These are phyloP conservation scores for Thelonectria rubi DNA, from an alignment of 2,329 filamentous ascomycete species.

Conservation along the genomic window DNA sequence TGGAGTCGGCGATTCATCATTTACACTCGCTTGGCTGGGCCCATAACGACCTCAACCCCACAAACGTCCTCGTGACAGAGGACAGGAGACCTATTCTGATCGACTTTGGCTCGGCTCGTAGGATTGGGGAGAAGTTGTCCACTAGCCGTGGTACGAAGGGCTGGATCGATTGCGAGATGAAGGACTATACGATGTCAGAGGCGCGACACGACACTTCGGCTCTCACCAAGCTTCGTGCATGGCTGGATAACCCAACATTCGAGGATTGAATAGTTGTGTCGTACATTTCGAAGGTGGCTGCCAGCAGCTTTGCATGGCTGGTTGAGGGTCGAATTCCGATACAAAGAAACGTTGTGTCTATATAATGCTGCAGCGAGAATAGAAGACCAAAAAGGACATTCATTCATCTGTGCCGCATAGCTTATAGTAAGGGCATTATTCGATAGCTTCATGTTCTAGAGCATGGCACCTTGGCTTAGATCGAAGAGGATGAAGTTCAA, in stretches of 20 bases:
- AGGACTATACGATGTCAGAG: conserved; percentile 27
- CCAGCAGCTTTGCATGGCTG: conserved; percentile 6
- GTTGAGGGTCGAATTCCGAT: conserved; percentile 8
- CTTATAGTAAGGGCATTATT: conserved; percentile 5
- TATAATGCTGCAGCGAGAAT: conserved; percentile 4
- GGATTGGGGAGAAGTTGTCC: conserved; percentile 24
- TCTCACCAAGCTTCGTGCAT: conserved; percentile 20
- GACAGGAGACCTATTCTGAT: conserved; percentile 24
- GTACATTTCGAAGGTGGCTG: conserved; percentile 11
- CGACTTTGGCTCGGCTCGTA: conserved; percentile 23
- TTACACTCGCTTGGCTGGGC: conserved; percentile 29
- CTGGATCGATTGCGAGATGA: conserved; percentile 26
- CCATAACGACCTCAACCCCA: conserved; percentile 30
- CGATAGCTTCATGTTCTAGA: conserved; percentile 5
- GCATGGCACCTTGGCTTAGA: not conserved
- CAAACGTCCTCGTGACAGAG: conserved; percentile 25
- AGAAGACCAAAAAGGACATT: conserved; percentile 6
- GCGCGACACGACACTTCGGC: conserved; percentile 24
- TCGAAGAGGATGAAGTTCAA: conserved; percentile 2
- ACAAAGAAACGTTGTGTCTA: conserved; percentile 9
- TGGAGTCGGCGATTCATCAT: conserved; percentile 23
- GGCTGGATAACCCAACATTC: conserved; percentile 23
- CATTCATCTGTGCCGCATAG: conserved; percentile 1
- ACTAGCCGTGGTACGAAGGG: conserved; percentile 23
- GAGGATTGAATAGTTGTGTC: conserved; percentile 17